Conservation (phyloP, 2,329 filamentous ascomycete species). For the Paracamarosporium sp. region DNA sequence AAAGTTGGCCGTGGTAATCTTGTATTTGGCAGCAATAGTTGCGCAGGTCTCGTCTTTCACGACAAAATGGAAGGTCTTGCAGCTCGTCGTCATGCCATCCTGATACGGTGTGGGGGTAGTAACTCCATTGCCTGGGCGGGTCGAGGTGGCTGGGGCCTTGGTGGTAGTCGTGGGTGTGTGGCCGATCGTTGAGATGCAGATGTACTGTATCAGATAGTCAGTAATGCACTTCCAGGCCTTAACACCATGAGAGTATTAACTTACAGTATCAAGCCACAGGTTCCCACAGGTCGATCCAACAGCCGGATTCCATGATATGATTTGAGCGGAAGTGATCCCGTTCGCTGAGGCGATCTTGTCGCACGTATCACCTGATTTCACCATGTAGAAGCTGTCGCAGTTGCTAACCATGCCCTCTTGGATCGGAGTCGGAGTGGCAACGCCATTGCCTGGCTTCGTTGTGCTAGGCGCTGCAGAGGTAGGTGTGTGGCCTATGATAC, state of each 20-base stretch:
- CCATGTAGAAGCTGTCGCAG: constrained; percentile 14
- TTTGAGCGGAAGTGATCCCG: neutral
- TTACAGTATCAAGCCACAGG: constrained; percentile 1
- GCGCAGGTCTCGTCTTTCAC: constrained; percentile 5
- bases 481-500: constrained; percentile 10
- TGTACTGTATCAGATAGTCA: neutral
- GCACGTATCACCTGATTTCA: constrained; percentile 5
- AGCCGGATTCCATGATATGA: constrained; percentile 12
- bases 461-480: constrained; percentile 2
- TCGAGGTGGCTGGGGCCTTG: constrained; percentile 1
- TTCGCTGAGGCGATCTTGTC: constrained; percentile 5
- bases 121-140: constrained; percentile 7
- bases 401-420: constrained; percentile 17
- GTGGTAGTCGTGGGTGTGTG: constrained; percentile 10
- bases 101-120: constrained; percentile 2
- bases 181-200: constrained; percentile 5
- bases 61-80: constrained; percentile 13
- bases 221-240: neutral
- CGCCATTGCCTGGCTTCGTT: constrained; percentile 9
- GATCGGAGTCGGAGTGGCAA: constrained; percentile 11
- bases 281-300: constrained; percentile 4
- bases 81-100: constrained; percentile 7
- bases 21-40: constrained; percentile 5
- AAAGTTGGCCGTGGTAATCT: constrained; percentile 14
- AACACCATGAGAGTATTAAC: neutral